Evolutionary conservation across 1,139 yeast species (phyloP).

Genomic region (Entelexis paramagnoliae): DNA sequence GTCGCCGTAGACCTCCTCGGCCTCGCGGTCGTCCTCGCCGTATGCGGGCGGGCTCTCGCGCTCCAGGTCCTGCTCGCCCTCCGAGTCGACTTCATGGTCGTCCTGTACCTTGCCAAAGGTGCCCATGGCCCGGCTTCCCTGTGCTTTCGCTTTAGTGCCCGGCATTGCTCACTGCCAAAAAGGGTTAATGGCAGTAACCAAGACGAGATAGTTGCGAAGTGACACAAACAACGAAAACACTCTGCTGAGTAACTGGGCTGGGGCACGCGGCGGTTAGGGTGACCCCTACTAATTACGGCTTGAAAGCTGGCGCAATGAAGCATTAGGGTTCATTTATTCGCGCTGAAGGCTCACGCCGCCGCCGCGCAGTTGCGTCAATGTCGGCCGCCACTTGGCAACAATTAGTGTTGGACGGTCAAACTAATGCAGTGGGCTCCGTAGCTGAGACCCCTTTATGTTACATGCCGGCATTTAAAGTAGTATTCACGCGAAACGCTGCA

Average conservation of each 20-base stretch:
- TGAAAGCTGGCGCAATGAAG: neutral
- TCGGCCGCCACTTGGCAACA: too few relatives aligned
- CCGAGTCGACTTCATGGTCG: conserved; percentile 6
- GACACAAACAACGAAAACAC: conserved; percentile 10
- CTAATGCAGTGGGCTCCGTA: too few relatives aligned
- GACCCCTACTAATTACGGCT: neutral
- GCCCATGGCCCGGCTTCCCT: neutral
- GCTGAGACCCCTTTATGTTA: too few relatives aligned
- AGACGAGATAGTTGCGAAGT: neutral
- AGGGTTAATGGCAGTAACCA: neutral
- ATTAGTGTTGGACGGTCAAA: too few relatives aligned
- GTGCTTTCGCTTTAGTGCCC: neutral
- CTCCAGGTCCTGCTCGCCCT: conserved; percentile 7
- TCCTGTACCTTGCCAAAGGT: neutral
- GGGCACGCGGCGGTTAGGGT: neutral
- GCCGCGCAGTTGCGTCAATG: too few relatives aligned
- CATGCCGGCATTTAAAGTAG: too few relatives aligned
- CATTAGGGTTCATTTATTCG: neutral
- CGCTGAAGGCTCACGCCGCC: neutral
- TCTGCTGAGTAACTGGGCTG: conserved; percentile 9
- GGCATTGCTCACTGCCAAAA: conserved; percentile 8
- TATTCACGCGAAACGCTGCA: neutral
- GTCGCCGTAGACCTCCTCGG: conserved; percentile 17
- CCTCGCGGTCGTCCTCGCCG: conserved; percentile 7
- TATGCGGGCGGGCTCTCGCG: conserved; percentile 2